Evolutionary conservation across 2,329 filamentous ascomycete genomes (phyloP), one percentile per base, ranked within the genome.

Genomic region (Neoascochyta sp.): DNA sequence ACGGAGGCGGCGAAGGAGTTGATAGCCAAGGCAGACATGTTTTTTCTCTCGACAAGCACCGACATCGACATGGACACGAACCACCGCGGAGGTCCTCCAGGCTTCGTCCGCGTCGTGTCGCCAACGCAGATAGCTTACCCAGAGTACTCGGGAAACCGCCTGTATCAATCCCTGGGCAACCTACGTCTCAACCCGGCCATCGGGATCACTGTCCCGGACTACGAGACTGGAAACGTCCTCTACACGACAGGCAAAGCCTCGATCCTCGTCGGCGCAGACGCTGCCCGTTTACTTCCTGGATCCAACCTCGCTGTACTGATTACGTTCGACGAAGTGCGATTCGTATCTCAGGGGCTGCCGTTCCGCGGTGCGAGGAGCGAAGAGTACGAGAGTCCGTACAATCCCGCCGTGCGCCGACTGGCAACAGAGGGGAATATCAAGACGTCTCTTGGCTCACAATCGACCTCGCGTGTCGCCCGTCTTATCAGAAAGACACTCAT

Each of bases 121-220:
- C 80, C 83, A 34, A 66, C 65, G 1, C 69, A 76, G 3, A 60
- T 93, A 9, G 69, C 82, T 3, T 94, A 86, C 60, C 87, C 87
- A 0, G 87, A 94, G 56, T 93, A 83, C 57, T 88, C 83, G 1
- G 87, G 87, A 6, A 94, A 94, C 58, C 70, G 85, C 10, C 66
- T 92, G 0, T 94, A 93, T 49, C 86, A 93, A 58, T 86, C 83
- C 0, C 71, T 93, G 0, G 87, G 87, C 1, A 94, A 94, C 52
- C 66, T 93, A 9, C 68, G 74, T 21, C 63, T 73, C 6, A 81
- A 80, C 17, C 83, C 85, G 0, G 65, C 67, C 11, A 76, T 83
- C 3, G 86, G 87, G 3, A 59, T 90, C 27, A 76, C 75, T 3
- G 72, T 94, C 19, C 85, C 86, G 0, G 78, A 89, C 55, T 90